Evolutionary conservation across 2,329 filamentous ascomycete species (phyloP).

Genomic region (Mariannaea sp.): DNA sequence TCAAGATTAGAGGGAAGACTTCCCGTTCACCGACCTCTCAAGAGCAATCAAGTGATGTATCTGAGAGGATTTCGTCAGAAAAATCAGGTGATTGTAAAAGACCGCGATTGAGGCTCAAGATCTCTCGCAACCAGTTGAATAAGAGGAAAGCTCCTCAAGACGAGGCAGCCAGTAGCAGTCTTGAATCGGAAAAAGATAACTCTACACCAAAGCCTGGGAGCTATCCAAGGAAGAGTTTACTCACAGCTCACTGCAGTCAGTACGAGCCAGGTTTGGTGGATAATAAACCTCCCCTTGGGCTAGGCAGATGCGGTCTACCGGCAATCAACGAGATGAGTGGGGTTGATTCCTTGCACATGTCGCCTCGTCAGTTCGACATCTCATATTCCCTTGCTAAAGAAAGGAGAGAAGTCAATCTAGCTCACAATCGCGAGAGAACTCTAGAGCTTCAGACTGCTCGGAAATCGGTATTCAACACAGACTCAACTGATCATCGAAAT

Average conservation of each 20-base stretch:
- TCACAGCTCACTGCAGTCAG: constrained; percentile 17
- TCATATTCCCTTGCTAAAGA: constrained; percentile 37
- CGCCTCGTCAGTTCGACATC: constrained; percentile 45
- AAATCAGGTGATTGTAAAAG: constrained; percentile 26
- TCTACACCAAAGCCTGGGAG: constrained; percentile 41
- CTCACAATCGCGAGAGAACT: constrained; percentile 15
- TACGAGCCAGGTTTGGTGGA: constrained; percentile 18
- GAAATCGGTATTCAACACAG: not conserved
- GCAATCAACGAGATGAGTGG: constrained; percentile 19
- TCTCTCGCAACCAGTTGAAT: constrained; percentile 40
- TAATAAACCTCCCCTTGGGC: constrained; percentile 13
- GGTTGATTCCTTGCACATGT: constrained; percentile 24
- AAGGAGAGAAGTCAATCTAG: constrained; percentile 17
- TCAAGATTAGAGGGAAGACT: constrained; percentile 39
- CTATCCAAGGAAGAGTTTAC: constrained; percentile 22
- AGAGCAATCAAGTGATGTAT: constrained; percentile 8
- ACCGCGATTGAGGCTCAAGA: constrained; percentile 42
- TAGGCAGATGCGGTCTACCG: constrained; percentile 8
- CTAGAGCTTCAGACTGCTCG: constrained; percentile 2
- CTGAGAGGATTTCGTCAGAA: not conserved
- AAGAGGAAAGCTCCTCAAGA: constrained; percentile 20
- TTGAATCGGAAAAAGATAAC: constrained; percentile 41
- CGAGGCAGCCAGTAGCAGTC: constrained; percentile 26
- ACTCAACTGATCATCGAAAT: constrained; percentile 3
- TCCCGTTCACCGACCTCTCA: constrained; percentile 22